Conservation (phyloP, 2,329 filamentous ascomycete species). For the Fusarium sp. region DNA sequence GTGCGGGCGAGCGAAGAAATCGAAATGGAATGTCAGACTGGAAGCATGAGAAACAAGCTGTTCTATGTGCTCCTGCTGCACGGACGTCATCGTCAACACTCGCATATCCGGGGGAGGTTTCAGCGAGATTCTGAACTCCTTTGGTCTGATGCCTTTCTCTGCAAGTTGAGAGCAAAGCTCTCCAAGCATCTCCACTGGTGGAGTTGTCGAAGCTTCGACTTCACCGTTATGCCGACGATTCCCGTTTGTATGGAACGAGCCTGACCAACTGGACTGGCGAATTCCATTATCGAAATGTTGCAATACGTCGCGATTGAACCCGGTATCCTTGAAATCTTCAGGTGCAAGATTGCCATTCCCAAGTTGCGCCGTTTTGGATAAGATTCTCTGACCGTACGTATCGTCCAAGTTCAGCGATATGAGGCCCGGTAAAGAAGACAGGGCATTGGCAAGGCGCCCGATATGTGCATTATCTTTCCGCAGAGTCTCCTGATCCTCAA, state of each 20-base stretch:
- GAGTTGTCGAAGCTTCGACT: background rate
- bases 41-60: background rate
- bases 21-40: background rate
- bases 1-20: background rate
- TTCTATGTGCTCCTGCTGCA: background rate
- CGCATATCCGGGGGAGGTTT: background rate
- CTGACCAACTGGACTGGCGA: conserved; percentile 3
- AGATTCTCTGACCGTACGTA: background rate
- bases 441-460: background rate
- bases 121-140: background rate
- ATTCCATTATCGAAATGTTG: background rate
- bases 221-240: background rate
- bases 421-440: background rate
- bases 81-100: background rate
- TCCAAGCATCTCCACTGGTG: conserved; percentile 7
- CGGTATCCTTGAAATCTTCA: background rate
- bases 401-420: background rate
- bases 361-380: too few species aligned
- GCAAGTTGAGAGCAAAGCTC: conserved; percentile 7
- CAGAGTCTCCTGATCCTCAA: background rate
- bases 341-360: background rate
- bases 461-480: conserved; percentile 1
- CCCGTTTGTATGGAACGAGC: background rate
- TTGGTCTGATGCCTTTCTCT: background rate
- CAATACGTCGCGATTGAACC: background rate